Percentiles rank a stretch among this genome's conserved stretches.
Evolutionary conservation across 75 land plant genomes (phyloP).

Genomic region (Cryptomeria japonica): DNA sequence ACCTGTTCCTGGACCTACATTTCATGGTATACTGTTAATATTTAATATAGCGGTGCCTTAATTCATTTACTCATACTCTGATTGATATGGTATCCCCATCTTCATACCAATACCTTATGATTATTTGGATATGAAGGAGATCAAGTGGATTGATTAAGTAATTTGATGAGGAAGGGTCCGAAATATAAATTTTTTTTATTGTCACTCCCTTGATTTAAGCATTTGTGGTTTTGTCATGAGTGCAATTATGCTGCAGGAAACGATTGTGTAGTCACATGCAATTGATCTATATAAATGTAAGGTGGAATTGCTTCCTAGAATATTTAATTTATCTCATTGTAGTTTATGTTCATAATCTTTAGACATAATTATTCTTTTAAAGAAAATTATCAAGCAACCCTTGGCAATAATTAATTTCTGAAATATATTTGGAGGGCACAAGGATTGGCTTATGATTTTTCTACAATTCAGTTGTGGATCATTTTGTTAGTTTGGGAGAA

Average conservation of each 20-base stretch:
- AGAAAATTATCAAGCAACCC: neutral
- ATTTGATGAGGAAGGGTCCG: neutral
- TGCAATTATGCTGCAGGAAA: neutral
- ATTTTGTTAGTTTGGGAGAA: neutral
- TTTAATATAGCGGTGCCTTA: too few species aligned
- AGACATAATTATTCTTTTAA: neutral
- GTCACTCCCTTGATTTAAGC: neutral
- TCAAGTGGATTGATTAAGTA: neutral
- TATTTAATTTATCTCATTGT: neutral
- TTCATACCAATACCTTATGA: neutral
- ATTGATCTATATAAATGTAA: neutral
- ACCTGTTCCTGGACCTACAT: neutral
- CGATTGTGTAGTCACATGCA: neutral
- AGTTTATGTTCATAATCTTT: neutral
- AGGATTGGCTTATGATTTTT: neutral
- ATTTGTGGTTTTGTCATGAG: neutral
- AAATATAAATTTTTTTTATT: neutral
- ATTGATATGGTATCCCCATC: neutral
- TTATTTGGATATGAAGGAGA: neutral
- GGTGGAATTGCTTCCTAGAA: neutral
- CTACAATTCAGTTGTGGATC: neutral
- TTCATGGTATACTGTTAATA: too few species aligned
- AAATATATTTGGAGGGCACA: neutral
- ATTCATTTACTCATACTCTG: neutral
- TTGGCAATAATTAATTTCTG: neutral